phyloP scores from a whole-genome alignment of 306 rosid genomes.

The Quercus mongolica region DNA sequence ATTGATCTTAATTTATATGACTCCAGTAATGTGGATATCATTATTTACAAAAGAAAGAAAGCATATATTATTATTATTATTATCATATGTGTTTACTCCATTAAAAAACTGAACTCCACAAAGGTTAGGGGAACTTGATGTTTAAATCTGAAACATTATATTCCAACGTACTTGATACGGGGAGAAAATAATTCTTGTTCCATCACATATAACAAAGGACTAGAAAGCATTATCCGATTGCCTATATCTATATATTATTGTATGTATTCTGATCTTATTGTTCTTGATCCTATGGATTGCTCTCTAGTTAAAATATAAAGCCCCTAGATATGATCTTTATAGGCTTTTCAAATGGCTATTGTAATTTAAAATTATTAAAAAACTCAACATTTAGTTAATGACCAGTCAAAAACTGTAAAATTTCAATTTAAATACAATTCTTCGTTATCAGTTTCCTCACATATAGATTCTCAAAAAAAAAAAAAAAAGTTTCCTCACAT shows the following conservation, averaged over 20 bases:
- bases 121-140: not conserved
- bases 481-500: no score
- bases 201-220: not conserved
- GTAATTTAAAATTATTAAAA: not conserved
- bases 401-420: no score
- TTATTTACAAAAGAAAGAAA: conserved; percentile 7
- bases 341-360: conserved; percentile 17
- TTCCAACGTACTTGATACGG: no score
- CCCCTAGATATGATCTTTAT: not conserved
- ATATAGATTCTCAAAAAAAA: no score
- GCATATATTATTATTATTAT: not conserved
- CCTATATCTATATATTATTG: not conserved
- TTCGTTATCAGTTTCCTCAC: no score
- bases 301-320: not conserved
- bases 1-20: not conserved
- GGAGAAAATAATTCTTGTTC: not conserved
- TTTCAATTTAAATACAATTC: no score
- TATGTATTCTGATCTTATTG: not conserved
- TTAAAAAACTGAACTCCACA: conserved; percentile 4
- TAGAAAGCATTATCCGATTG: not conserved
- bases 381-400: no score
- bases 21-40: conserved; percentile 3
- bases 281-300: not conserved
- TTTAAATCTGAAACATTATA: no score
- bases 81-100: not conserved